Percentiles rank a stretch among this genome's conserved stretches.
phyloP scores from a whole-genome alignment of 352 stramenopile species.

The Pythium apleroticum region DNA sequence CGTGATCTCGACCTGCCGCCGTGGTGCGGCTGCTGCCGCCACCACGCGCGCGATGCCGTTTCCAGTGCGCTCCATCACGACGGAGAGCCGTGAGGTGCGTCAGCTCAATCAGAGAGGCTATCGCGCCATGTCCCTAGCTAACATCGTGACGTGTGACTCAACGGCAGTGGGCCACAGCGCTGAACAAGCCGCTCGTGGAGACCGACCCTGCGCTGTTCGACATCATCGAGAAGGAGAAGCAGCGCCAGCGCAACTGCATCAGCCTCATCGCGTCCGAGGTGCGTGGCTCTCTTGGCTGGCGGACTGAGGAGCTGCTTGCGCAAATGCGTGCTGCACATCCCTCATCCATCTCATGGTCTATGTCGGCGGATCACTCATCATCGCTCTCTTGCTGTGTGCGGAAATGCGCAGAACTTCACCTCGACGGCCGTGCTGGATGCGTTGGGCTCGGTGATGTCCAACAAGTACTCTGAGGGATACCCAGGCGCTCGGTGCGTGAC shows the following conservation, averaged over 20 bases:
- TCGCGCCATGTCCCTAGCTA: too few relatives aligned
- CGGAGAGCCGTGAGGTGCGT: conserved; percentile 51
- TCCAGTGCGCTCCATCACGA: conserved; percentile 39
- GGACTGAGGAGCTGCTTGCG: neutral
- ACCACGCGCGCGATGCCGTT: neutral
- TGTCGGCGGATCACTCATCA: neutral
- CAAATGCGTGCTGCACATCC: neutral
- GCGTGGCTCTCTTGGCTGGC: neutral
- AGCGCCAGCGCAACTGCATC: conserved; percentile 96
- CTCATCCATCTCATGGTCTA: neutral
- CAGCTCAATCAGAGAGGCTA: too few relatives aligned
- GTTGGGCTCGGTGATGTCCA: conserved; percentile 98
- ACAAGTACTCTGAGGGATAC: conserved; percentile 99
- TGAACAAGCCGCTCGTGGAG: conserved; percentile 89
- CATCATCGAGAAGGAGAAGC: conserved; percentile 98
- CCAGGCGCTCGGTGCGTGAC: conserved; percentile 84
- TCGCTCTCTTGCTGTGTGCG: neutral
- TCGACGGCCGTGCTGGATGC: conserved; percentile 96
- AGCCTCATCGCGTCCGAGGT: conserved; percentile 99
- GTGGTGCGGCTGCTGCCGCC: conserved; percentile 3
- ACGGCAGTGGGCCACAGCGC: conserved; percentile 64
- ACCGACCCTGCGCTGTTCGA: conserved; percentile 93
- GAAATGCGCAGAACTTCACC: conserved; percentile 94
- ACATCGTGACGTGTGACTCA: neutral
- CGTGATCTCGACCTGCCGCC: conserved; percentile 25